These are phyloP conservation scores for Oemleria cerasiformis DNA, from an alignment of 306 rosid species.

Conservation along the genomic window DNA sequence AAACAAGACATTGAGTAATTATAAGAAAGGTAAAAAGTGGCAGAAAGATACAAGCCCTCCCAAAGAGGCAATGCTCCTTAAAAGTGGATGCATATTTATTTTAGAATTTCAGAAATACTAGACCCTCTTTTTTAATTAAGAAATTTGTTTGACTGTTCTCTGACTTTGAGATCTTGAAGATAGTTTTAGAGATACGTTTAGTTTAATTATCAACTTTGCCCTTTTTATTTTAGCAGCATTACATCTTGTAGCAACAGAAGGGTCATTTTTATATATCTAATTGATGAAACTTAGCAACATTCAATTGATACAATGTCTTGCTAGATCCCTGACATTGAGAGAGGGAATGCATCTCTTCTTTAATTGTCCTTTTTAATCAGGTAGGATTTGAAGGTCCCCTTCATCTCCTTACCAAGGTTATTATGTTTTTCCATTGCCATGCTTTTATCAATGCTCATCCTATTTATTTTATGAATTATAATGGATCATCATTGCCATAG, in stretches of 20 bases:
- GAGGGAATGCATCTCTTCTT: background rate
- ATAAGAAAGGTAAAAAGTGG: background rate
- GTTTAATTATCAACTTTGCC: too few species aligned
- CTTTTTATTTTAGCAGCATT: too few species aligned
- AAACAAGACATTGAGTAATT: background rate
- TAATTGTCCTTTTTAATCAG: too few species aligned
- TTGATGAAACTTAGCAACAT: background rate
- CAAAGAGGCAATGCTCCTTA: background rate
- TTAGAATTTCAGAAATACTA: background rate
- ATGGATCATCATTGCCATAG: background rate
- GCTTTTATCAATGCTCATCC: background rate
- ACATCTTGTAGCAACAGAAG: too few species aligned
- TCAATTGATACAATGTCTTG: too few species aligned
- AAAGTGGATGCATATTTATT: background rate
- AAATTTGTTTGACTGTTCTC: too few species aligned
- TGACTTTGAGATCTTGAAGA: too few species aligned
- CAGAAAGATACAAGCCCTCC: background rate
- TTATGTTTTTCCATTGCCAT: background rate
- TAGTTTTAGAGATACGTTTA: too few species aligned
- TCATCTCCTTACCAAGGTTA: too few species aligned
- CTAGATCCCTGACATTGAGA: too few species aligned
- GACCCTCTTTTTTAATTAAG: background rate
- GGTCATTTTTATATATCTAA: background rate
- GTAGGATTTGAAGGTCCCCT: too few species aligned
- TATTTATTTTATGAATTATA: background rate